Evolutionary conservation across 23 red algal genomes (phyloP), one percentile per base, ranked within the genome.

Genomic region (Gracilaria domingensis): DNA sequence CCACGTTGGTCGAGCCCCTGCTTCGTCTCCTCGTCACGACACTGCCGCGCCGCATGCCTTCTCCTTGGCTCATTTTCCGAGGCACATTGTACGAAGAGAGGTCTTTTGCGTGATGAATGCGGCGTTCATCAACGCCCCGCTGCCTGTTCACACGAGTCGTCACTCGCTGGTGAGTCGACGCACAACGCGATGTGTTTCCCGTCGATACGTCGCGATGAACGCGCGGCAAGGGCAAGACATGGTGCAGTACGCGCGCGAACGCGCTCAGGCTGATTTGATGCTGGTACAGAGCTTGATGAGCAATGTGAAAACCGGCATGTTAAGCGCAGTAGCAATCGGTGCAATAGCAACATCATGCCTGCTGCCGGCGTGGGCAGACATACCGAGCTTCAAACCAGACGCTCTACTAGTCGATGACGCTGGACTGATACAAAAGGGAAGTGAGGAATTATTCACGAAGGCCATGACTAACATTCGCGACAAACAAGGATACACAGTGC

Each of bases 401-500:
- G 2, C 81, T 32, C 37, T 50, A 36, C 33, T 88, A 4, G 55
- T 57, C 54, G 84, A 88, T 47, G 84, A 88, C 14, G 32, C 53
- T 0, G 66, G 35, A 12, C 14, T 77, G 13, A 51, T 88, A 11
- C 84, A 62, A 29, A 76, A 61, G 34, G 17, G 44, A 24, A 88
- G 34, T 14, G 39, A 30, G 51, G 40, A 49, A 5, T 33, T 88
- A 20, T 75, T 88, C 66, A 51, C 33, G 26, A 76, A 59, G 32
- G 84, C 84, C 14, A 69, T 58, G 44, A 9, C 0, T 8, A 28
- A 30, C 53, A 61, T 77, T 9, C 67, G 55, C 51, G 58, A 44
- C 38, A 65, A 81, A 33, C 29, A 49, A 34, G 75, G 75, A 17
- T 60, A 59, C 38, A 37, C 53, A 2, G 87, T 91, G 57, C 87